A percentile compares a stretch with the other conserved stretches of the same genome.
Conservation (phyloP, 306 rosid genomes). For the Pyrus betulifolia region DNA sequence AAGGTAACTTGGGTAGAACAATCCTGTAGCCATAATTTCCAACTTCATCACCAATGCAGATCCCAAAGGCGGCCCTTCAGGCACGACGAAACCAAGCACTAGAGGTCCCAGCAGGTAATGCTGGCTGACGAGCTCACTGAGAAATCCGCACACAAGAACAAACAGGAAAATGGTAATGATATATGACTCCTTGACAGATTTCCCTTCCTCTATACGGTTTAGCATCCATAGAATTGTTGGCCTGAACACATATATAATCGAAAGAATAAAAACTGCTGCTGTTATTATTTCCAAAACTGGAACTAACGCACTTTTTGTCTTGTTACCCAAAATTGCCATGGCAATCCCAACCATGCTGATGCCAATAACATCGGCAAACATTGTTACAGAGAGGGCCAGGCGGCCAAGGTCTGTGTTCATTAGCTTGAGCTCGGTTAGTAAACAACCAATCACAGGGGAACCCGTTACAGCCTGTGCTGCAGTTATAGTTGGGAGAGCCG, state of each 20-base stretch:
- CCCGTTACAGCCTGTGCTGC: conserved; percentile 33
- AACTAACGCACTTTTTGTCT: not conserved
- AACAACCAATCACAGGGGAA: conserved; percentile 31
- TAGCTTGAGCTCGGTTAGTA: conserved; percentile 47
- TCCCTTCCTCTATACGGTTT: conserved; percentile 10
- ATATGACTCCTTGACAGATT: conserved; percentile 16
- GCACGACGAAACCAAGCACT: conserved; percentile 42
- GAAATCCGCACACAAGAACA: conserved; percentile 23
- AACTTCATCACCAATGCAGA: conserved; percentile 31
- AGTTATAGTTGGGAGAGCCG: conserved; percentile 21
- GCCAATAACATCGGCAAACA: conserved; percentile 33
- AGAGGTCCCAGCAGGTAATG: conserved; percentile 53
- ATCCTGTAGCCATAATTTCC: conserved; percentile 23
- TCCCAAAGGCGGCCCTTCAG: conserved; percentile 65
- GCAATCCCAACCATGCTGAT: not conserved
- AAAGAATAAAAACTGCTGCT: not conserved
- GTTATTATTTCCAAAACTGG: conserved; percentile 5
- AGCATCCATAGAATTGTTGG: conserved; percentile 27
- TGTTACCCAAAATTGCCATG: conserved; percentile 6
- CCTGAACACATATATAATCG: conserved; percentile 12
- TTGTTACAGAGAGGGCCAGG: conserved; percentile 35
- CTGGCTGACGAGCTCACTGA: conserved; percentile 43
- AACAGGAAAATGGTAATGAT: conserved; percentile 14
- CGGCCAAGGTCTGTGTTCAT: conserved; percentile 57
- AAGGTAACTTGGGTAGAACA: conserved; percentile 53